A percentile compares a stretch with the other conserved stretches of the same genome.
Evolutionary conservation across 352 stramenopile genomes (phyloP).

Genomic region (Phytophthora sp.): DNA sequence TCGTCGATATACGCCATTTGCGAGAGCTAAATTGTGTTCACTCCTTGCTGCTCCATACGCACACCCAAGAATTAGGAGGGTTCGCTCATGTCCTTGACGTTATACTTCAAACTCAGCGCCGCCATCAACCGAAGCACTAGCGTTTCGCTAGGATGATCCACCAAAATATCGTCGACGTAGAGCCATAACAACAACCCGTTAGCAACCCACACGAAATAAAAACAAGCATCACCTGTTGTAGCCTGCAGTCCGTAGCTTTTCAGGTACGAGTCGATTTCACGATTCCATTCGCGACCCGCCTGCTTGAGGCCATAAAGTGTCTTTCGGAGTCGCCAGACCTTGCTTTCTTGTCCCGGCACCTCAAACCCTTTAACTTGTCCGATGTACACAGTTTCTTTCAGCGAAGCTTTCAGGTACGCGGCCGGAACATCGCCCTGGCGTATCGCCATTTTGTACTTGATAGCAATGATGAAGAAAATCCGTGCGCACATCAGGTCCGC

Average conservation of each 20-base stretch:
- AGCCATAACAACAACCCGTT: conserved; percentile 4
- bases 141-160: not conserved
- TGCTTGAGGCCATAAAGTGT: conserved; percentile 6
- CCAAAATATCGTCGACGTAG: conserved; percentile 8
- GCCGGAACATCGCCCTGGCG: not conserved
- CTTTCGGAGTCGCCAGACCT: conserved; percentile 6
- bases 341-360: not conserved
- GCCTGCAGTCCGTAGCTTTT: not conserved
- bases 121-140: not conserved
- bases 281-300: conserved; percentile 2
- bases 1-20: not conserved
- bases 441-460: not conserved
- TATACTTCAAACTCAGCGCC: not conserved
- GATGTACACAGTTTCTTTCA: not conserved
- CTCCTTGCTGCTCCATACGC: not conserved
- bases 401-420: conserved; percentile 3
- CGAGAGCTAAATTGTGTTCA: not conserved
- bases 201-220: not conserved
- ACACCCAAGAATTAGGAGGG: not conserved
- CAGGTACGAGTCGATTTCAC: not conserved
- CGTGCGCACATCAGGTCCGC: not conserved
- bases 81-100: not conserved
- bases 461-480: not conserved
- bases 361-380: not conserved
- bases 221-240: not conserved